Conservation (phyloP, 2,329 filamentous ascomycete genomes). For the Bipolaris victoriae region DNA sequence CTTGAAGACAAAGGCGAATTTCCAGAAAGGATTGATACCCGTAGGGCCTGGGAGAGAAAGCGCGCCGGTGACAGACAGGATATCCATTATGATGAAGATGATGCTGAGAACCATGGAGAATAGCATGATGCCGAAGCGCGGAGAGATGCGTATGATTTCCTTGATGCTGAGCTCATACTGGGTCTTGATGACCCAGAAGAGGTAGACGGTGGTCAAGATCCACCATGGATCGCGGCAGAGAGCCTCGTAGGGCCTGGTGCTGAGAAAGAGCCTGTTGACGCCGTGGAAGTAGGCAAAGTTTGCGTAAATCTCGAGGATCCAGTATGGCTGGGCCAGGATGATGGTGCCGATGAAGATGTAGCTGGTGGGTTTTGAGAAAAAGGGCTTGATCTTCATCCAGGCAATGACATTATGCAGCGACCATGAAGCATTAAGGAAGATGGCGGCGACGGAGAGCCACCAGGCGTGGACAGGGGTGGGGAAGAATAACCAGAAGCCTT, state of each 20-base stretch:
- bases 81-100: conserved; percentile 66
- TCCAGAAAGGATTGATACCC: conserved; percentile 72
- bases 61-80: conserved; percentile 63
- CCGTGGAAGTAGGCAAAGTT: conserved; percentile 70
- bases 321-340: conserved; percentile 66
- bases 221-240: conserved; percentile 71
- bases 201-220: conserved; percentile 65
- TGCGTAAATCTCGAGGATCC: conserved; percentile 68
- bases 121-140: conserved; percentile 69
- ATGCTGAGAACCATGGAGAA: conserved; percentile 66
- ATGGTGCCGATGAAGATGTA: conserved; percentile 65
- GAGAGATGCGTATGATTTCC: conserved; percentile 66
- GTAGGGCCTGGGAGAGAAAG: conserved; percentile 52
- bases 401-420: conserved; percentile 69
- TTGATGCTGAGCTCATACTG: conserved; percentile 65
- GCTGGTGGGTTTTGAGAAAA: conserved; percentile 59
- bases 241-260: conserved; percentile 65
- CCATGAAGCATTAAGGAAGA: conserved; percentile 68
- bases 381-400: conserved; percentile 71
- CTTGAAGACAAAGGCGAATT: conserved; percentile 69
- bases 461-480: conserved; percentile 64
- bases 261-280: conserved; percentile 59
- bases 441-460: conserved; percentile 67
- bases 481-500: conserved; percentile 66
- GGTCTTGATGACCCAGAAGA: conserved; percentile 68